phyloP scores from a whole-genome alignment of 306 rosid species.

The Benincasa hispida region DNA sequence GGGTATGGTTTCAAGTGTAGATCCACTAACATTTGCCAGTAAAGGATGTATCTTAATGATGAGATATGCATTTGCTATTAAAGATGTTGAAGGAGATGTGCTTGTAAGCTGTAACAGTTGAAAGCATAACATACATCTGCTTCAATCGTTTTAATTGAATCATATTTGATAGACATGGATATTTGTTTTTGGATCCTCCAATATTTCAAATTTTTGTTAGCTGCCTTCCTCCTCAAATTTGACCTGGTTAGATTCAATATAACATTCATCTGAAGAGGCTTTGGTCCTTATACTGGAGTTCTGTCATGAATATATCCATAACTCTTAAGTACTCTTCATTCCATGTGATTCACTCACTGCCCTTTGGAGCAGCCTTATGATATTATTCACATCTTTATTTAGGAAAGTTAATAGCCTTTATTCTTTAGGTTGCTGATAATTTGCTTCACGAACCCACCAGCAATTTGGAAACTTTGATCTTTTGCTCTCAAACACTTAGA shows the following conservation, averaged over 20 bases:
- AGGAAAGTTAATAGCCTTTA: neutral
- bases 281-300: neutral
- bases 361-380: neutral
- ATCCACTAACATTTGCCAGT: neutral
- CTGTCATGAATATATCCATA: neutral
- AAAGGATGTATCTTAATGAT: neutral
- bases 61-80: neutral
- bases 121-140: neutral
- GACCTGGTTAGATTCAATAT: neutral
- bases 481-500: conserved; percentile 95
- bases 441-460: conserved; percentile 91
- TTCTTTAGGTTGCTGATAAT: conserved; percentile 83
- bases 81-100: neutral
- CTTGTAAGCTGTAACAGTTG: neutral
- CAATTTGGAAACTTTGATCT: conserved; percentile 90
- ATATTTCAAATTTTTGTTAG: neutral
- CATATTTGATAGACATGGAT: neutral
- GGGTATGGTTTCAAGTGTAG: neutral
- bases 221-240: neutral
- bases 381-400: conserved; percentile 1
- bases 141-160: neutral
- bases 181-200: neutral
- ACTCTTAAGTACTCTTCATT: neutral
- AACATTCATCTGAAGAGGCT: neutral
- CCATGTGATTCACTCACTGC: neutral